phyloP scores from a whole-genome alignment of 257 asterid genomes.

The Solanum ossicruentum region DNA sequence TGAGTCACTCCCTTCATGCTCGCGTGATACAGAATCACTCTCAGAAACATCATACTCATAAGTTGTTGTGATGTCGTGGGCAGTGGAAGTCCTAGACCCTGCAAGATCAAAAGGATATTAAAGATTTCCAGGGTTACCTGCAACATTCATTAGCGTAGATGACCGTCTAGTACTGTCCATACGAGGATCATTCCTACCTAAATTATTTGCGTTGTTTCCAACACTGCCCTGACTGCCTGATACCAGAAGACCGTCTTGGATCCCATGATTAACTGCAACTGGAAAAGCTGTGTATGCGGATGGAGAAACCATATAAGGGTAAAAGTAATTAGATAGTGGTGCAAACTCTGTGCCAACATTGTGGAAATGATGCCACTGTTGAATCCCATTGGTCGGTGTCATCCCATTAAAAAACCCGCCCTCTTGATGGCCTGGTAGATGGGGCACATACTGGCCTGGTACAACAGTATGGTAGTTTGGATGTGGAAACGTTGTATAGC shows the following conservation, averaged over 20 bases:
- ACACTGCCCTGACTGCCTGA: constrained; percentile 11
- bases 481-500: constrained; percentile 36
- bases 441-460: constrained; percentile 32
- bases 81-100: constrained; percentile 52
- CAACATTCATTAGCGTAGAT: constrained; percentile 52
- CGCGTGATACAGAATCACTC: constrained; percentile 16
- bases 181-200: constrained; percentile 27
- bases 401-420: constrained; percentile 34
- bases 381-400: constrained; percentile 30
- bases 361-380: constrained; percentile 31
- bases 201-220: constrained; percentile 16
- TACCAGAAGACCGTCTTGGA: constrained; percentile 29
- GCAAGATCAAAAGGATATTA: constrained; percentile 21
- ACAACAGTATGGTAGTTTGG: constrained; percentile 23
- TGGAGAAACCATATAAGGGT: constrained; percentile 46
- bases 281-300: constrained; percentile 42
- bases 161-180: constrained; percentile 35
- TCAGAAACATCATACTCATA: constrained; percentile 23
- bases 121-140: constrained; percentile 20
- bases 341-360: constrained; percentile 23
- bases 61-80: constrained; percentile 12
- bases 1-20: constrained; percentile 25
- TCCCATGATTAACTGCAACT: constrained; percentile 38
- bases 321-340: constrained; percentile 41
- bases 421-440: constrained; percentile 44